Base-by-base conservation (phyloP, 73 alveolate genomes). In the Paramecium sexaurelia region DNA sequence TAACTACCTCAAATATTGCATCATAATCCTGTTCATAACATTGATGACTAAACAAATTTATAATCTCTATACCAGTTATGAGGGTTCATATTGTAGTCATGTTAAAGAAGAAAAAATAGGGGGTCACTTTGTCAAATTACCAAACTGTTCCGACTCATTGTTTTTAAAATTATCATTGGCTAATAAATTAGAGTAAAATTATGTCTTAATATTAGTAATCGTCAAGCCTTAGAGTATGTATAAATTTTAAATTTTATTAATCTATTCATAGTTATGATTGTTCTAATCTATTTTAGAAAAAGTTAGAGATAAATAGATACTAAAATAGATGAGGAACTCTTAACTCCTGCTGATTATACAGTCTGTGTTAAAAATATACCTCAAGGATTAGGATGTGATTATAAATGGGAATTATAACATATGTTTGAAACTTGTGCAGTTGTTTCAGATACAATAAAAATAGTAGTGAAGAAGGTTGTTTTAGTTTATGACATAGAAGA, bases 281-380 rank as follows among this genome's bases (percentile, higher is more conserved):
- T 86, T 39, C 69, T 86, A 6, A 37, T 86, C 66, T 86, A 61
- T 32, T 86, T 86, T 35, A 56, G 93, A 36, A 86, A 75, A 61
- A 86, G 85, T 33, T 39, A 86, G 33, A 20, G 93, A 86, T 32
- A 55, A 37, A 86, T 86, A 5, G 93, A 86, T 61, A 57, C 66
- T 19, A 61, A 35, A 13, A 86, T 86, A 26, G 93, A 86, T 86
- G 93, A 71, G 6, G 83, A 71, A 32, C 69, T 57, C 39, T 57
- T 78, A 1, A 86, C 93, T 9, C 93, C 93, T 20, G 83, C 83
- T 17, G 93, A 86, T 35, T 86, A 86, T 86, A 86, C 93, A 22
- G 61, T 86, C 13, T 61, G 83, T 47, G 93, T 86, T 7, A 86
- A 86, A 36, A 86, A 86, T 24, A 86, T 86, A 2, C 93, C 93